Evolutionary conservation across 2,329 filamentous ascomycete species (phyloP).

Genomic region (Penicillium sp.): DNA sequence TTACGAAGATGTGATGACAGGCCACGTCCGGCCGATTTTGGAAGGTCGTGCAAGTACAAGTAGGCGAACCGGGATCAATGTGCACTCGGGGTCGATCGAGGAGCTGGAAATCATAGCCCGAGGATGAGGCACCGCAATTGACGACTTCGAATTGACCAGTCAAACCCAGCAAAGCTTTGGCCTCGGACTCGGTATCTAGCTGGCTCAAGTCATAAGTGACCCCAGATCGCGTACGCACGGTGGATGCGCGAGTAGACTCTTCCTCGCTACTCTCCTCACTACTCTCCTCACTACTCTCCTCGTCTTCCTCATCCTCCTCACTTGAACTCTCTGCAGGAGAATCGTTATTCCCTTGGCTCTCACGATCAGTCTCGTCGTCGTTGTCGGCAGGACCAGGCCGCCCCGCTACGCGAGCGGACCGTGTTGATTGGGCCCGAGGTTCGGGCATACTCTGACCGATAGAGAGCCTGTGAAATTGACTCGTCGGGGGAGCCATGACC

Average conservation of each 20-base stretch:
- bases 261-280: conserved; percentile 23
- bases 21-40: conserved; percentile 34
- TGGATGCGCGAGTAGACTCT: conserved; percentile 26
- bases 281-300: conserved; percentile 22
- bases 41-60: conserved; percentile 45
- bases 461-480: conserved; percentile 44
- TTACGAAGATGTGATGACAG: conserved; percentile 50
- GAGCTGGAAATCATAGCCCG: conserved; percentile 45
- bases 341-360: conserved; percentile 15
- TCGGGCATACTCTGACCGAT: conserved; percentile 42
- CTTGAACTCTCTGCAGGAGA: conserved; percentile 22
- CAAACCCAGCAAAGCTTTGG: conserved; percentile 40
- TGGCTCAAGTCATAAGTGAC: conserved; percentile 42
- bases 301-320: conserved; percentile 20
- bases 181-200: conserved; percentile 37
- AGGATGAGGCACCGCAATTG: conserved; percentile 35
- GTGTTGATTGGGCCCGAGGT: conserved; percentile 33
- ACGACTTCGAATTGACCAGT: conserved; percentile 40
- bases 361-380: conserved; percentile 14
- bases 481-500: conserved; percentile 47
- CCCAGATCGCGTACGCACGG: conserved; percentile 37
- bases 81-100: conserved; percentile 41
- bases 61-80: conserved; percentile 34
- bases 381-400: conserved; percentile 25
- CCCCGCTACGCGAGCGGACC: conserved; percentile 21